These are phyloP conservation scores for Xylariaceae sp. DNA, from an alignment of 2,329 filamentous ascomycete species.

Conservation along the genomic window DNA sequence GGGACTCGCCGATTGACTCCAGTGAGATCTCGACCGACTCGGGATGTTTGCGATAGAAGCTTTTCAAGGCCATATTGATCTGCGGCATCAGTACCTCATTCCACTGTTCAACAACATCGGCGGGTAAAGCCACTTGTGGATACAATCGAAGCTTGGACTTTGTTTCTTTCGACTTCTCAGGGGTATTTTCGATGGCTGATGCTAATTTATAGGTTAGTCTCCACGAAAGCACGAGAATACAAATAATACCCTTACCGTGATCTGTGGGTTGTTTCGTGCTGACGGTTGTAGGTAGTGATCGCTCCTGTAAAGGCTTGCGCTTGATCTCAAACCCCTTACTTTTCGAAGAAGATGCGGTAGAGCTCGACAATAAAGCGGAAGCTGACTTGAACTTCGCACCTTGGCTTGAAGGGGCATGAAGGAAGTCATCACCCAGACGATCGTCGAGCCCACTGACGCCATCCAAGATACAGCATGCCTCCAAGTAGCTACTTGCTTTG, in stretches of 20 bases:
- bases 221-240: slow-evolving; percentile 5
- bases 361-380: slow-evolving; percentile 16
- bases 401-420: slow-evolving; percentile 17
- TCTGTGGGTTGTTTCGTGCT: slow-evolving; percentile 8
- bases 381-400: slow-evolving; percentile 6
- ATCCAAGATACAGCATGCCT: slow-evolving; percentile 58
- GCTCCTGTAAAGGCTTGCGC: slow-evolving; percentile 7
- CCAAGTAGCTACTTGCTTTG: slow-evolving; percentile 52
- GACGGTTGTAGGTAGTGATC: slow-evolving; percentile 6
- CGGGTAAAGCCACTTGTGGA: slow-evolving; percentile 52
- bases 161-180: slow-evolving; percentile 22
- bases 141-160: slow-evolving; percentile 51
- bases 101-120: slow-evolving; percentile 65
- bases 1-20: slow-evolving; percentile 65
- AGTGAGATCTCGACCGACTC: slow-evolving; percentile 77
- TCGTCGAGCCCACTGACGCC: slow-evolving; percentile 53
- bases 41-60: slow-evolving; percentile 66
- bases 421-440: slow-evolving; percentile 43
- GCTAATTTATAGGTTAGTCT: slow-evolving; percentile 16
- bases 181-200: slow-evolving; percentile 15
- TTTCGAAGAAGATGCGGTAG: slow-evolving; percentile 11
- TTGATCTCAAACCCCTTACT: slow-evolving; percentile 13
- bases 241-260: slow-evolving; percentile 15
- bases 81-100: slow-evolving; percentile 66
- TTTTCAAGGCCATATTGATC: slow-evolving; percentile 64